phyloP scores from a whole-genome alignment of 2,329 filamentous ascomycete genomes.

The Trichoderma citrinoviride region DNA sequence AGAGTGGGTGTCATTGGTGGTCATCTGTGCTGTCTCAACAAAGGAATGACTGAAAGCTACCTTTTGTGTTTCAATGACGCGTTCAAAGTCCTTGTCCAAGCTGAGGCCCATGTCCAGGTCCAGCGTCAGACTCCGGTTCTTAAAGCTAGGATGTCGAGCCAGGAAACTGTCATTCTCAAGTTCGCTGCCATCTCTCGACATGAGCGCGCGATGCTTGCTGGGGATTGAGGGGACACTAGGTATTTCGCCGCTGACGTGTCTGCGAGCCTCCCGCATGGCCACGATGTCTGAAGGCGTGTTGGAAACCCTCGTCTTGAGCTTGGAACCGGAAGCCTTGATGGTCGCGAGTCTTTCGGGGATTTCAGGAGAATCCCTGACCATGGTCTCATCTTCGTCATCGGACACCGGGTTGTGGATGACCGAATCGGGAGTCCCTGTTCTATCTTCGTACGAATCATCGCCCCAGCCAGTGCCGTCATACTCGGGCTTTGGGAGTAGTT shows the following conservation, averaged over 20 bases:
- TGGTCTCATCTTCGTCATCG: constrained; percentile 41
- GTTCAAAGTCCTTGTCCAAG: constrained; percentile 88
- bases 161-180: constrained; percentile 44
- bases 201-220: constrained; percentile 56
- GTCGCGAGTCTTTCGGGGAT: constrained; percentile 83
- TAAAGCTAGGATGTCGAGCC: constrained; percentile 68
- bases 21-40: constrained; percentile 24
- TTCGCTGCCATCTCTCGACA: constrained; percentile 48
- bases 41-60: constrained; percentile 48
- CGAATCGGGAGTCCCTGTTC: constrained; percentile 76
- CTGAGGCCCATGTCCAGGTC: constrained; percentile 81
- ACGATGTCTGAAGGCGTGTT: constrained; percentile 80
- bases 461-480: constrained; percentile 64
- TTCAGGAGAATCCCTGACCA: constrained; percentile 51
- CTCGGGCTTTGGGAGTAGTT: constrained; percentile 54
- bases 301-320: constrained; percentile 84
- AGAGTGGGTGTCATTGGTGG: constrained; percentile 19
- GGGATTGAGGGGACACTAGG: constrained; percentile 60
- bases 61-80: constrained; percentile 96
- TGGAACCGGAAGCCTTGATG: constrained; percentile 82
- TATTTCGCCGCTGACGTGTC: constrained; percentile 77
- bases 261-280: constrained; percentile 81
- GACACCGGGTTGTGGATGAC: constrained; percentile 76
- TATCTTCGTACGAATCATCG: constrained; percentile 55
- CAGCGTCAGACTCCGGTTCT: constrained; percentile 78